Percentiles rank a stretch among this genome's conserved stretches.
phyloP scores from a whole-genome alignment of 768 basidiomycete species.

The Lentinus tigrinus region DNA sequence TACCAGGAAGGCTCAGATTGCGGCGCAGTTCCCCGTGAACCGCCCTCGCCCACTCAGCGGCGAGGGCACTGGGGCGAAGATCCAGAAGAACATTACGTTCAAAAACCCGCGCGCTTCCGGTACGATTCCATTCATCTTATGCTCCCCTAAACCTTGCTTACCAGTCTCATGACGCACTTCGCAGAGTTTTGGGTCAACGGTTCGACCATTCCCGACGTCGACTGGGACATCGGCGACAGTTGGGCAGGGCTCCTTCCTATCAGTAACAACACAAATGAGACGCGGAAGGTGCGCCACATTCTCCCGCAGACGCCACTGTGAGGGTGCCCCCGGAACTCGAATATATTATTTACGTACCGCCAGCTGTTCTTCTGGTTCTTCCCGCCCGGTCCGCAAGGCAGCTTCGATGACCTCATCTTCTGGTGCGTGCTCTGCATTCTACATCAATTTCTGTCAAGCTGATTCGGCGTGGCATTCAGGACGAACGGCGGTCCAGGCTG shows the following conservation, averaged over 20 bases:
- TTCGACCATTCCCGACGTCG: slow-evolving; percentile 59
- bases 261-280: slow-evolving; percentile 56
- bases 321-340: not conserved
- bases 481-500: slow-evolving; percentile 83
- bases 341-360: not conserved
- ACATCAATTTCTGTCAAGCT: not conserved
- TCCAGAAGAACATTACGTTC: slow-evolving; percentile 66
- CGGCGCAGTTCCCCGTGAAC: slow-evolving; percentile 34
- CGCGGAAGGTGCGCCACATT: slow-evolving; percentile 50
- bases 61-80: not conserved
- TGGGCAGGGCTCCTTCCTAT: slow-evolving; percentile 78
- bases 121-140: slow-evolving; percentile 21
- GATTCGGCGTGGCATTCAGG: slow-evolving; percentile 38
- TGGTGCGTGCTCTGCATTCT: slow-evolving; percentile 42
- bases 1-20: slow-evolving; percentile 46
- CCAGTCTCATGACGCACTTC: not conserved
- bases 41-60: slow-evolving; percentile 11
- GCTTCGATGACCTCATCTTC: slow-evolving; percentile 70
- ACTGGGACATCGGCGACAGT: slow-evolving; percentile 73
- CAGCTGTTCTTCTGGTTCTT: slow-evolving; percentile 87
- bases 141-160: not conserved
- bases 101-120: slow-evolving; percentile 63
- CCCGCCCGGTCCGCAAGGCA: slow-evolving; percentile 75
- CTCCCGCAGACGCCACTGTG: not conserved
- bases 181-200: slow-evolving; percentile 74